Evolutionary conservation across 768 basidiomycete genomes (phyloP), one percentile per base, ranked within the genome.

Genomic region (Naematelia encephala): DNA sequence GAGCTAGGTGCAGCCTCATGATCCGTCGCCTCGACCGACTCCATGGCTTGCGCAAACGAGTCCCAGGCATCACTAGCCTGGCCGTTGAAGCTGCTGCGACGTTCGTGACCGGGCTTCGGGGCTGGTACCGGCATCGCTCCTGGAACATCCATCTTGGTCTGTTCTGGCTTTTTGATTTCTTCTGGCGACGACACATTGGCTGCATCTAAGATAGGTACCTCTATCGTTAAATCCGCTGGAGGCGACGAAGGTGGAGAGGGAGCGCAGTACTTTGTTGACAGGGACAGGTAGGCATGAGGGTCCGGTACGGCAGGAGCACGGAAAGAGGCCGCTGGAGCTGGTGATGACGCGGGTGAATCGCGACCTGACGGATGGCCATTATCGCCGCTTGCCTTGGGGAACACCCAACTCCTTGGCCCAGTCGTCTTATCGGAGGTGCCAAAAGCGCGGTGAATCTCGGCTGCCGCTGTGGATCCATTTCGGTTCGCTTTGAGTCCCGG

Each of bases 211-310:
- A 54, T 52, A 4, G 49, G 49, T 21, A 42, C 43, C 12, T 19
- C 44, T 12, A 30, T 29, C 39, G 10, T 52, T 19, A 14, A 16
- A 21, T 63, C 64, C 52, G 64, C 69, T 5, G 72, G 68, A 19
- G 75, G 73, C 1, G 75, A 75, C 25, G 61, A 54, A 8, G 72
- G 76, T 14, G 76, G 70, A 1, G 74, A 71, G 5, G 76, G 76
- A 2, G 76, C 76, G 55, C 74, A 77, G 54, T 75, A 75, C 47
- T 66, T 66, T 39, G 54, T 51, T 12, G 62, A 63, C n/a, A 77
- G 63, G n/a, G 64, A 58, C 3, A 77, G 69, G 44, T 74, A 70
- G 14, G 68, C 64, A 45, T 72, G 67, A 8, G 70, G 65, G 29
- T 74, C 71, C 14, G 76, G 74, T 14, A 62, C 56, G n/a, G 61